These are phyloP conservation scores for Pichia cactophila DNA, from an alignment of 1,139 yeast species.

Conservation along the genomic window DNA sequence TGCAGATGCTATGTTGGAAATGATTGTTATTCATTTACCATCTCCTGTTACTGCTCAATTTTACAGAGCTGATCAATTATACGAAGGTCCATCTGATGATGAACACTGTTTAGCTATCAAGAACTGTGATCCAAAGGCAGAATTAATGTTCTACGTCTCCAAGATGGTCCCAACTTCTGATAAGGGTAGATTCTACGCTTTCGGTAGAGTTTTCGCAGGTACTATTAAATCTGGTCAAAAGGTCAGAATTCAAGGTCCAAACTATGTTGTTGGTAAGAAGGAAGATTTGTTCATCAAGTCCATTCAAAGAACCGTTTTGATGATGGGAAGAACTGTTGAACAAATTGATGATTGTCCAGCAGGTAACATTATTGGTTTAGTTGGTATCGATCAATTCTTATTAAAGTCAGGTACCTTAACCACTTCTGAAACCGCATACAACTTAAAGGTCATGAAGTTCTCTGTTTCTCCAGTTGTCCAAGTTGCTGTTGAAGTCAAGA, in stretches of 20 bases:
- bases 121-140: constrained; percentile 98
- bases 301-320: constrained; percentile 97
- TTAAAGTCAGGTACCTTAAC: constrained; percentile 99
- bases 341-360: constrained; percentile 99
- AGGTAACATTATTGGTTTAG: constrained; percentile 99
- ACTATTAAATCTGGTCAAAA: constrained; percentile 98
- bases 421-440: constrained; percentile 95
- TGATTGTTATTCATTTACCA: constrained; percentile 98
- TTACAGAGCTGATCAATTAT: constrained; percentile 98
- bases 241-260: constrained; percentile 99
- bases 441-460: constrained; percentile 99
- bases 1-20: constrained; percentile 98
- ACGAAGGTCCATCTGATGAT: constrained; percentile 99
- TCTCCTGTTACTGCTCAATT: constrained; percentile 98
- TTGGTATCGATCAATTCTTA: constrained; percentile 99
- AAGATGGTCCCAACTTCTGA: constrained; percentile 99
- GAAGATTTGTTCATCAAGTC: constrained; percentile 96
- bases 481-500: constrained; percentile 99
- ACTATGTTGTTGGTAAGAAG: constrained; percentile 97
- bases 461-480: constrained; percentile 99
- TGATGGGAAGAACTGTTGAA: constrained; percentile 99
- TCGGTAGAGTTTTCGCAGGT: constrained; percentile 99
- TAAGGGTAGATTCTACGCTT: constrained; percentile 99
- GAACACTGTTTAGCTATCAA: constrained; percentile 84
- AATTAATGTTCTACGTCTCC: constrained; percentile 98